Evolutionary conservation across 805 yeast species (phyloP).

Genomic region (Candida peoriensis): DNA sequence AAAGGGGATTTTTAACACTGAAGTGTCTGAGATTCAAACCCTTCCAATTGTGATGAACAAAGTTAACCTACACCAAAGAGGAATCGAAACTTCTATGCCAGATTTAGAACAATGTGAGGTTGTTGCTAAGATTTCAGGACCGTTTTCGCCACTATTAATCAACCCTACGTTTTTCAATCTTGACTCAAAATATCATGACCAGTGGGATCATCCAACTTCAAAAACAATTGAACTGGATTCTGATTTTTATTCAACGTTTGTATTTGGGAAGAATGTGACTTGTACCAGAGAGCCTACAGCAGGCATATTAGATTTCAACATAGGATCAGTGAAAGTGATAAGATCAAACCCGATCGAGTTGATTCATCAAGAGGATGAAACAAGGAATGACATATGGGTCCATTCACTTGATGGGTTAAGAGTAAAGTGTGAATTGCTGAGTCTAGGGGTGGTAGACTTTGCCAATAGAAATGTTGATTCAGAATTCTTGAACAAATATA

Average conservation of each 20-base stretch:
- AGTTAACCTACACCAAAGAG: neutral
- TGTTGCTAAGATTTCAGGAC: neutral
- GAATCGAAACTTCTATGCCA: neutral
- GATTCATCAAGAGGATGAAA: neutral
- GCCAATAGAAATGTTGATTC: conserved; percentile 29
- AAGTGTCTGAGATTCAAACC: too few species aligned
- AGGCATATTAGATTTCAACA: conserved; percentile 7
- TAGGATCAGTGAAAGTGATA: conserved; percentile 10
- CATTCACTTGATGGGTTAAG: conserved; percentile 36
- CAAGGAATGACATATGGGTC: conserved; percentile 11
- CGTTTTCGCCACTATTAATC: conserved; percentile 10
- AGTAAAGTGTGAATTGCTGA: conserved; percentile 41
- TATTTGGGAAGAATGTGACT: conserved; percentile 3
- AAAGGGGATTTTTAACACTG: neutral
- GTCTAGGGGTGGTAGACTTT: conserved; percentile 35
- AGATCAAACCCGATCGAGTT: conserved; percentile 1
- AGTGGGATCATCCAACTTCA: conserved; percentile 5
- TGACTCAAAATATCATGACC: conserved; percentile 14
- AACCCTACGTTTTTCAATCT: conserved; percentile 8
- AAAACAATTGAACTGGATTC: conserved; percentile 9
- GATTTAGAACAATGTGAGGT: conserved; percentile 8
- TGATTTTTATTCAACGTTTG: conserved; percentile 12
- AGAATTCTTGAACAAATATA: conserved; percentile 12
- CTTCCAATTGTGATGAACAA: too few species aligned
- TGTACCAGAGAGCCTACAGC: conserved; percentile 14